Evolutionary conservation across 257 asterid species (phyloP).

Genomic region (Solanum chiquidenum): DNA sequence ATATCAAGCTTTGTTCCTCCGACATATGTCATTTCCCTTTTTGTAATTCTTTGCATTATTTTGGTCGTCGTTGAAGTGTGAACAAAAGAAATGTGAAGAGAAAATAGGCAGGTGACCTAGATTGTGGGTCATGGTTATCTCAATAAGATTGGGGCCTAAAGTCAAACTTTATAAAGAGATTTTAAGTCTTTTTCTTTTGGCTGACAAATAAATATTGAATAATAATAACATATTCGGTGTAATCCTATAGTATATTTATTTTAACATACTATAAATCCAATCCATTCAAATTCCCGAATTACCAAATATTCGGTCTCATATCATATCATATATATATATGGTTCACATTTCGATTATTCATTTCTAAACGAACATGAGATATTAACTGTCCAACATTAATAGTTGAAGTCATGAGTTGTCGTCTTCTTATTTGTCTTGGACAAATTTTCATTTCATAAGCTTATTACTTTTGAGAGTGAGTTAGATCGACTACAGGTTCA

Average conservation of each 20-base stretch:
- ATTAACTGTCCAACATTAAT: not conserved
- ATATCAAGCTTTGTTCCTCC: too few relatives aligned
- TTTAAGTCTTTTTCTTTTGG: too few relatives aligned
- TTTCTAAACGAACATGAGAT: not conserved
- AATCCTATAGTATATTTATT: not conserved
- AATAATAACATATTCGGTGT: too few relatives aligned
- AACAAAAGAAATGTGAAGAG: too few relatives aligned
- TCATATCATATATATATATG: not conserved
- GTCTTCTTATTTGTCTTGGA: not conserved
- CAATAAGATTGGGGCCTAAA: too few relatives aligned
- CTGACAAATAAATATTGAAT: too few relatives aligned
- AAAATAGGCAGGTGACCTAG: too few relatives aligned
- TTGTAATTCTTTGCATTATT: too few relatives aligned
- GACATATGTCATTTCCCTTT: too few relatives aligned
- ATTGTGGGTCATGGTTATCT: too few relatives aligned
- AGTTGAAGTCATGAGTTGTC: not conserved
- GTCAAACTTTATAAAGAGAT: too few relatives aligned
- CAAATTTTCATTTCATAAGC: not conserved
- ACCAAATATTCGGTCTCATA: not conserved
- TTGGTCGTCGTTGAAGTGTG: too few relatives aligned
- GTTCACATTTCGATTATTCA: not conserved
- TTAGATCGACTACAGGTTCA: not conserved
- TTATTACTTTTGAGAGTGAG: not conserved
- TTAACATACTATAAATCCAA: not conserved
- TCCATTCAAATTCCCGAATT: not conserved